phyloP scores from a whole-genome alignment of 371 early-diverging fungal genomes.

The Mortierella sp. region DNA sequence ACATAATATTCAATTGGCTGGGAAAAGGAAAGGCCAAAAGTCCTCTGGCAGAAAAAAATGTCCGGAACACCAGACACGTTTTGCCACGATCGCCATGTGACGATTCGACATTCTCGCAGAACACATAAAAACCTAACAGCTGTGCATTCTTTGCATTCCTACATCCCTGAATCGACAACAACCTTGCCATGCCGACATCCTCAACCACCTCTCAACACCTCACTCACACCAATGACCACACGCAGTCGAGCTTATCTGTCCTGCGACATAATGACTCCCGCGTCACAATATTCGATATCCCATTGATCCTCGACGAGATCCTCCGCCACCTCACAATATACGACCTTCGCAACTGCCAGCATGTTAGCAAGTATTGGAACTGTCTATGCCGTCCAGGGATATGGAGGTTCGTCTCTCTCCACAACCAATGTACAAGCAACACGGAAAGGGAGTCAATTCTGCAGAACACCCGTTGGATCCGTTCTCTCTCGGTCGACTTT shows the following conservation, averaged over 20 bases:
- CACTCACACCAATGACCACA: neutral
- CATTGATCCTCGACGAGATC: neutral
- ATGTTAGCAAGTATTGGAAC: neutral
- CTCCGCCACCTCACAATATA: neutral
- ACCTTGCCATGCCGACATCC: neutral
- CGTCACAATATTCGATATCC: neutral
- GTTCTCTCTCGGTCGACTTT: neutral
- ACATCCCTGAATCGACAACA: neutral
- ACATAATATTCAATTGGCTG: too few species aligned
- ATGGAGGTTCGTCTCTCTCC: neutral
- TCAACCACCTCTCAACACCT: neutral
- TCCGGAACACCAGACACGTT: too few species aligned
- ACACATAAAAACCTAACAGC: neutral
- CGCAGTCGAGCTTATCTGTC: neutral
- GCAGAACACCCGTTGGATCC: neutral
- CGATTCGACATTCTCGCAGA: neutral
- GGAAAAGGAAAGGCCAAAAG: too few species aligned
- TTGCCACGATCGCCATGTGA: neutral
- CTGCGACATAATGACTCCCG: too few species aligned
- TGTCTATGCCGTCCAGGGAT: neutral
- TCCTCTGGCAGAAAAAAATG: too few species aligned
- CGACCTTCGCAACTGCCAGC: neutral
- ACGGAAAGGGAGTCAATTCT: neutral
- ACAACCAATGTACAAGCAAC: neutral
- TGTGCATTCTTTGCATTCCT: neutral